Evolutionary conservation across 257 asterid genomes (phyloP).

Genomic region (Coffea canephora): DNA sequence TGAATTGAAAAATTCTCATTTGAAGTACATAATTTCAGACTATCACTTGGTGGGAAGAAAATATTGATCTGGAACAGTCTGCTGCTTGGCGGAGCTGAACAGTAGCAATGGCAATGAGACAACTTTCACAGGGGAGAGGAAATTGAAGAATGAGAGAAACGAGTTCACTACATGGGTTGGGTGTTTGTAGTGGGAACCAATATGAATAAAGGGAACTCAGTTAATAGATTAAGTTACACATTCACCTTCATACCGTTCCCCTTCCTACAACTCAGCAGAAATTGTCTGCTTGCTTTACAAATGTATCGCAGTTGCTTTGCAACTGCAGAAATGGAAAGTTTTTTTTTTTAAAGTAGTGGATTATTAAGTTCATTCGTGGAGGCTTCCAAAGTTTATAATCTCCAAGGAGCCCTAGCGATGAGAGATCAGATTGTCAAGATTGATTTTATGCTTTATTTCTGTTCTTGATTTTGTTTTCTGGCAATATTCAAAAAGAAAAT

Average conservation of each 20-base stretch:
- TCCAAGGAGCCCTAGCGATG: neutral
- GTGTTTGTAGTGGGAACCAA: neutral
- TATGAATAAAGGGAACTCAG: neutral
- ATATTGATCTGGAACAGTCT: conserved; percentile 60
- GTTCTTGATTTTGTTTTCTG: neutral
- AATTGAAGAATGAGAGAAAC: conserved; percentile 2
- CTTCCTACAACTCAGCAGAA: no score
- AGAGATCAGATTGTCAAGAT: neutral
- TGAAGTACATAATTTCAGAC: conserved; percentile 41
- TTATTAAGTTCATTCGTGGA: neutral
- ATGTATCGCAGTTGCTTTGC: neutral
- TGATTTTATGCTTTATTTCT: neutral
- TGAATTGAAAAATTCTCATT: conserved; percentile 5
- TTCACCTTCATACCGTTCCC: neutral
- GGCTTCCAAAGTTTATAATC: neutral
- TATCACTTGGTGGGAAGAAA: conserved; percentile 98
- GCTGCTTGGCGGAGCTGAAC: conserved; percentile 90
- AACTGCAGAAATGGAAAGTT: no score
- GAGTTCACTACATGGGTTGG: neutral
- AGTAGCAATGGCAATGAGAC: conserved; percentile 2
- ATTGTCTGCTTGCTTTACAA: neutral
- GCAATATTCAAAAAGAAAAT: neutral
- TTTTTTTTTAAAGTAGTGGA: neutral
- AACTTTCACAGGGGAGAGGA: neutral
- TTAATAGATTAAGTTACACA: neutral